phyloP scores from a whole-genome alignment of 2,329 filamentous ascomycete species.

The Penicillium capsulatum region DNA sequence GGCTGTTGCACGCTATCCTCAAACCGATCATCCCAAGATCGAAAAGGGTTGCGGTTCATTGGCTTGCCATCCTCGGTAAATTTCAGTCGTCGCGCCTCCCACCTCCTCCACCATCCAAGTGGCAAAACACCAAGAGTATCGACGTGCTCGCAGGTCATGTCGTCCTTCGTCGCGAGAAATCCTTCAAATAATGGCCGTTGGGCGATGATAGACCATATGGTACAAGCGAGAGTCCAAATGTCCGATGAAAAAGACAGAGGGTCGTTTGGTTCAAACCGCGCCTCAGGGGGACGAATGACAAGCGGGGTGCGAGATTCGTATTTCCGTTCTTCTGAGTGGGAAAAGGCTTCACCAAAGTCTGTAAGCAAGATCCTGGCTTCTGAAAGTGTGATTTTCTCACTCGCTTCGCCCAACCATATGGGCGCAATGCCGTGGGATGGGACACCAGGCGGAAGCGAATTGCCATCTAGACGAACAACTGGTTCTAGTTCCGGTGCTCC shows the following conservation, averaged over 20 bases:
- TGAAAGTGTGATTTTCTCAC: constrained; percentile 22
- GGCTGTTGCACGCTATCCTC: constrained; percentile 28
- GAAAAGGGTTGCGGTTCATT: constrained; percentile 16
- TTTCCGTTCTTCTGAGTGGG: constrained; percentile 8
- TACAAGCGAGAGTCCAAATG: constrained; percentile 41
- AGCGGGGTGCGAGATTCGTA: constrained; percentile 16
- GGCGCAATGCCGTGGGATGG: constrained; percentile 15
- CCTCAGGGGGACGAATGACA: constrained; percentile 30
- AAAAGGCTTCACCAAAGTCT: constrained; percentile 29
- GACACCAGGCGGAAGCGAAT: constrained; percentile 17
- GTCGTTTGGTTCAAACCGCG: constrained; percentile 31
- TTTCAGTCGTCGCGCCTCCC: constrained; percentile 13
- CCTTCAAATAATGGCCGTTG: constrained; percentile 20
- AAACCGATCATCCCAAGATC: constrained; percentile 25
- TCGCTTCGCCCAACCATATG: constrained; percentile 18
- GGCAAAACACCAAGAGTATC: constrained; percentile 31
- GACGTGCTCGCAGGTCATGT: constrained; percentile 31
- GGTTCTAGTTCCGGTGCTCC: constrained; percentile 18
- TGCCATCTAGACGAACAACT: constrained; percentile 22
- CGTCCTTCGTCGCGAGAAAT: constrained; percentile 25
- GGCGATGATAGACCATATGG: constrained; percentile 36
- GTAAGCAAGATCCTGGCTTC: constrained; percentile 24
- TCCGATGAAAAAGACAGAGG: constrained; percentile 37
- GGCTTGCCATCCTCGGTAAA: constrained; percentile 28
- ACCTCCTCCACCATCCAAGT: constrained; percentile 27